Evolutionary conservation across 1,284 basidiomycete genomes (phyloP), one percentile per base, ranked within the genome.

Genomic region (Abortiporus biennis): DNA sequence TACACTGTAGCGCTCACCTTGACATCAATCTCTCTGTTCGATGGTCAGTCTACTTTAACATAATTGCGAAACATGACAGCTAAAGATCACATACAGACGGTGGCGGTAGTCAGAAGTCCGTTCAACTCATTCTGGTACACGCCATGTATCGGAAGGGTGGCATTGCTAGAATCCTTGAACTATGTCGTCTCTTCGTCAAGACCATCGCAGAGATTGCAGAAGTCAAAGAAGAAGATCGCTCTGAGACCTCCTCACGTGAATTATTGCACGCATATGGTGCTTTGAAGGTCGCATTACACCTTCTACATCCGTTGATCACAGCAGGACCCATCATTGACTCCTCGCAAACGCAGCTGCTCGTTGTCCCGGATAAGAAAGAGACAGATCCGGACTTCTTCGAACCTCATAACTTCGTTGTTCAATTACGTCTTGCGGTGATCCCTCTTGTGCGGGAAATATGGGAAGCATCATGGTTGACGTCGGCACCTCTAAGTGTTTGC

Each of bases 251-350:
- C 46, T 71, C 78, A 44, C 78, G 80, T 48, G 80, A 83, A 46
- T 66, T 88, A 19, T 69, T 80, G 1, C 81, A 90, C 56, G 85
- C 87, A 1, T 89, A 83, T 45, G 80, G 82, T 25, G 89, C 85
- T 6, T 62, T 96, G 42, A 92, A 91, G 61, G 80, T 92, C 32
- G 82, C 83, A 1, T 71, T 96, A 19, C 78, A 87, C 49, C 68
- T 97, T 25, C 66, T 98, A 23, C 73, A 80, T 44, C 80, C 85
- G 6, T 70, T 98, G 36, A 75, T 91, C 21, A 84, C 85, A 1
- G 78, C 86, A 23, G 87, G 86, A 52, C 78, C 87, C 11, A 68
- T 96, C 19, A 74, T 92, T 44, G 93, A 97, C 47, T 89, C 90
- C 9, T 72, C 80, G 1, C 93, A 98, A 60, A 95, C 92, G 0